Base-by-base conservation (phyloP, 495 filamentous ascomycete species). In the Penicillium bovifimosum region DNA sequence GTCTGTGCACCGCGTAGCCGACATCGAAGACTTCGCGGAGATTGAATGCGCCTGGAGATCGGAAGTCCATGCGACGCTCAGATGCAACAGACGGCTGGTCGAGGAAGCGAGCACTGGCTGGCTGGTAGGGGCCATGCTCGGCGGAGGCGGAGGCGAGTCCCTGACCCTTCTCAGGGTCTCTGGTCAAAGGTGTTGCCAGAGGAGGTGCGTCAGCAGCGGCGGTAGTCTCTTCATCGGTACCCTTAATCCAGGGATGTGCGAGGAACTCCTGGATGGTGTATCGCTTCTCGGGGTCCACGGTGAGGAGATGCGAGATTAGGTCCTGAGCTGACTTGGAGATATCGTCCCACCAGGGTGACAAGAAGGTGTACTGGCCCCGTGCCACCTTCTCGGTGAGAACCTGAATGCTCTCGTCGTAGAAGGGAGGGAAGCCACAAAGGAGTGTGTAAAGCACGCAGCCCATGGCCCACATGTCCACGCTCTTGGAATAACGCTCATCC, bases 311-410 rank as follows among this genome's bases (percentile, higher is more conserved):
- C 0, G 88, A 89, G 42, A 98, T 90, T 5, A 98, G 71, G 61
- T 98, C 95, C 65, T 97, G 88, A 1, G 93, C 93, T 0, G 88
- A 84, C 69, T 96, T 92, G 56, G 91, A 96, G 53, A 97, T 97
- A 54, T 96, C 91, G 60, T 98, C 93, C 93, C 93, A 98, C 93
- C 93, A 98, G 1, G 93, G 93, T 9, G 92, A 96, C 6, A 97
- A 77, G 77, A 98, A 98, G 6, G 95, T 96, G 66, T 93, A 98
- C 73, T 97, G 91, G 9, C 95, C 93, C 48, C 88, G 83, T 5
- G 93, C 93, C 26, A 98, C 93, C 73, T 98, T 98, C 61, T 98
- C 95, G 2, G 93, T 98, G 53, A 98, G 82, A 2, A 96, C 85
- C 58, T 96, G 90, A 59, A 98, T 97, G 60, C 88, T 95, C 68